A percentile compares a stretch with the other conserved stretches of the same genome.
Conservation (phyloP, 1,139 yeast genomes). For the Candida tetrigidarum region DNA sequence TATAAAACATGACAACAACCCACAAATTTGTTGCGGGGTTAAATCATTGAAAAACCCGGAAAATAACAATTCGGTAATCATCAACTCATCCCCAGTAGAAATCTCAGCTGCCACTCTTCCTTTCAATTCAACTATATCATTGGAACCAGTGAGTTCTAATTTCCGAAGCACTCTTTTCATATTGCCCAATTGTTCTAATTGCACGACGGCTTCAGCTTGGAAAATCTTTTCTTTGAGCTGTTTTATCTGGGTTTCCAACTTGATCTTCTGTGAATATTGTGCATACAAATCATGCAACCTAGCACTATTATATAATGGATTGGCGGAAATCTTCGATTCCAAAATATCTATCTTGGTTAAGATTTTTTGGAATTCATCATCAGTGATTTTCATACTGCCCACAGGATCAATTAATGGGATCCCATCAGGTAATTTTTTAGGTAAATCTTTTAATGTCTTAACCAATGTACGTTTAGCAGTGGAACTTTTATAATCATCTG, state of each 20-base stretch:
- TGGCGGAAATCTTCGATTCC: conserved; percentile 70
- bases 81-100: conserved; percentile 90
- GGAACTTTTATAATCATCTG: conserved; percentile 74
- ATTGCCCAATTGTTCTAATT: conserved; percentile 89
- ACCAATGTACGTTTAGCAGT: conserved; percentile 75
- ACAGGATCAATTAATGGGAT: conserved; percentile 89
- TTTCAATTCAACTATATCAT: conserved; percentile 89
- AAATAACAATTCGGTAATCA: conserved; percentile 89
- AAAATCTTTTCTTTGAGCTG: conserved; percentile 63
- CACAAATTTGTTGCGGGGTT: conserved; percentile 89
- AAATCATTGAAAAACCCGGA: conserved; percentile 93
- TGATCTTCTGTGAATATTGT: conserved; percentile 66
- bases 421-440: conserved; percentile 86
- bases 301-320: conserved; percentile 71
- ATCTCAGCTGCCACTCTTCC: conserved; percentile 97
- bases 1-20: conserved; percentile 90
- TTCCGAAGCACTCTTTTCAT: conserved; percentile 89
- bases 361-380: conserved; percentile 71
- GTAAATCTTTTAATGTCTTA: conserved; percentile 79
- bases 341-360: conserved; percentile 80
- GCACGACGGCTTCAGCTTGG: conserved; percentile 91
- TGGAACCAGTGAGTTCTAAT: conserved; percentile 78
- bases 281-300: conserved; percentile 65
- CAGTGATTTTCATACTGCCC: conserved; percentile 88
- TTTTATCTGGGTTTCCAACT: conserved; percentile 63